phyloP scores from a whole-genome alignment of 805 yeast species.

The Cyberlindnera bimundalis region DNA sequence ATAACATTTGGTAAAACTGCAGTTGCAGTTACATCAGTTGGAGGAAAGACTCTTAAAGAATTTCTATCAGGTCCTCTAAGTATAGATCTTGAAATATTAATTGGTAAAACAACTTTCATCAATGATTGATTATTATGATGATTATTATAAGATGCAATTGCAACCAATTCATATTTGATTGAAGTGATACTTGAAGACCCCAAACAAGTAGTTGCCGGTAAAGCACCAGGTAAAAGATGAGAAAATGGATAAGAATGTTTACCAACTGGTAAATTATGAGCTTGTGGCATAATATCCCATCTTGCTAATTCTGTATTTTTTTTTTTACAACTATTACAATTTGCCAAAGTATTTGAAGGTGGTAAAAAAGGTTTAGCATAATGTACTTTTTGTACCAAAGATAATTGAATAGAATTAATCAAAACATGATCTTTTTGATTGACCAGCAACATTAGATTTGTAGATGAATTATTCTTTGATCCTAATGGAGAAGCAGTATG shows the following conservation, averaged over 20 bases:
- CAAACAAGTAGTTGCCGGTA: slow-evolving; percentile 70
- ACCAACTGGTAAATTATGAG: slow-evolving; percentile 59
- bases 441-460: slow-evolving; percentile 27
- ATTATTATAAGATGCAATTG: slow-evolving; percentile 45
- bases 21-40: slow-evolving; percentile 84
- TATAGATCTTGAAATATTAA: slow-evolving; percentile 73
- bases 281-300: slow-evolving; percentile 77
- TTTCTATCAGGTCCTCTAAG: slow-evolving; percentile 80
- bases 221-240: slow-evolving; percentile 79
- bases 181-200: slow-evolving; percentile 50
- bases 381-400: slow-evolving; percentile 67
- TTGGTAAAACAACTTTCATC: slow-evolving; percentile 53
- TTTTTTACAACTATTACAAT: slow-evolving; percentile 57
- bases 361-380: slow-evolving; percentile 66
- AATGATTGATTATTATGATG: slow-evolving; percentile 30
- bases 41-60: slow-evolving; percentile 90
- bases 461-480: slow-evolving; percentile 22
- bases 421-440: slow-evolving; percentile 41
- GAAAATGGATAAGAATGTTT: slow-evolving; percentile 90
- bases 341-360: slow-evolving; percentile 42
- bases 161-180: slow-evolving; percentile 75
- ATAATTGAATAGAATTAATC: slow-evolving; percentile 56
- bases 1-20: slow-evolving; percentile 86
- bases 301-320: slow-evolving; percentile 64
- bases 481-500: slow-evolving; percentile 21